Base-by-base conservation (phyloP, 2,329 filamentous ascomycete species). In the Scedosporium boydii region DNA sequence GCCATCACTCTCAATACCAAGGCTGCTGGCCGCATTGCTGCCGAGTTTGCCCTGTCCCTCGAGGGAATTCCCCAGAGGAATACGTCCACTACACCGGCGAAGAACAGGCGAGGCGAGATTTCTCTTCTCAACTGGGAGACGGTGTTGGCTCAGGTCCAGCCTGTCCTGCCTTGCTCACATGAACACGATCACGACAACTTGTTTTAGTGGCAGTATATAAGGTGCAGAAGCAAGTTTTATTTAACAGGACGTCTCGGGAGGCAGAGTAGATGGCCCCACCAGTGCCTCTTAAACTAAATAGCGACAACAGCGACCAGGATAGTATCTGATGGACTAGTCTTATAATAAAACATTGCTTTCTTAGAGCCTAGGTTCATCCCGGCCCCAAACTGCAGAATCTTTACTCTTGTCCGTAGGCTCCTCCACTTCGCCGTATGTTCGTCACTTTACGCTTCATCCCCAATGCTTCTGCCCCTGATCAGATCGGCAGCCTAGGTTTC, bases 21-120 rank as follows among this genome's bases (percentile, higher is more conserved):
- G 64, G 75, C 75, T 3, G 83, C 85, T 56, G 84, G 82, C 0
- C 76, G 80, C 66, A 76, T 79, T 1, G 73, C 81, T 53, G 81
- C 60, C 66, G 66, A 71, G 34, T 71, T 77, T 21, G 74, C 75
- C 5, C 67, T 74, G 18, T 74, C 70, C 58, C 65, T 76, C 3
- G 68, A 74, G 1, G 73, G 69, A 1, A 68, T 76, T 4, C 75
- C 75, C 1, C 55, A 62, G 4, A 69, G 75, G n/a, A 66, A 69
- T 69, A 64, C 59, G 68, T 69, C 63, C 67, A 38, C 46, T n/a
- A 59, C 63, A 26, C 38, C 61, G 2, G 23, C 58, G 7, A 42
- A n/a, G 10, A 63, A 53, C 34, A 29, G 41, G 12, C 44, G 61
- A 44, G 42, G 23, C 5, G 46, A 55, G n/a, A 34, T 46, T 21